A percentile compares a stretch with the other conserved stretches of the same genome.
These are phyloP conservation scores for Zopfochytrium polystomum DNA, from an alignment of 371 early-diverging fungal genomes.

Conservation along the genomic window DNA sequence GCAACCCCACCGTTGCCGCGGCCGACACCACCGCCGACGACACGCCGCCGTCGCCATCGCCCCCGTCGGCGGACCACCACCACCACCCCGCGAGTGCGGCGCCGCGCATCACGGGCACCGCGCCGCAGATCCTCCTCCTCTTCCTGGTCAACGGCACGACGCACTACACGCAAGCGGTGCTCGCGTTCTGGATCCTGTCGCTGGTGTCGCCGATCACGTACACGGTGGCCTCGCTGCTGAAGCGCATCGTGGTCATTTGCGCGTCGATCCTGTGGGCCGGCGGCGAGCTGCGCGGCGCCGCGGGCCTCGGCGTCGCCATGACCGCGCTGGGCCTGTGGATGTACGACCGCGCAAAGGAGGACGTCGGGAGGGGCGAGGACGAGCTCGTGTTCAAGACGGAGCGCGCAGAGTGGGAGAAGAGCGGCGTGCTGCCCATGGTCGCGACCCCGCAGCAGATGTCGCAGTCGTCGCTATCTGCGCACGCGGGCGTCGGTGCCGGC, in stretches of 20 bases:
- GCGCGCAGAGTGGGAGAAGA: too few species aligned
- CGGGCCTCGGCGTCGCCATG: constrained; percentile 66
- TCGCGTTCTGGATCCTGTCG: constrained; percentile 75
- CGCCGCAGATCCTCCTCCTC: constrained; percentile 40
- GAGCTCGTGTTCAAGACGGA: too few species aligned
- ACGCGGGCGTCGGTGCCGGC: too few species aligned
- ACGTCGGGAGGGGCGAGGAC: background rate
- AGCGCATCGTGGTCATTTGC: constrained; percentile 86
- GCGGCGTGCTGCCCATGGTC: too few species aligned
- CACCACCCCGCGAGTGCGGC: background rate
- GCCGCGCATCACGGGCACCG: constrained; percentile 16
- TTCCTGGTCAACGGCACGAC: constrained; percentile 74
- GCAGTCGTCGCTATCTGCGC: background rate
- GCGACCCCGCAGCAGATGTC: background rate
- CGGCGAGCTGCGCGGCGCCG: constrained; percentile 66
- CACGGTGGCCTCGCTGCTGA: constrained; percentile 80
- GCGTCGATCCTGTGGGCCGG: constrained; percentile 82
- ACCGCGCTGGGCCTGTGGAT: constrained; percentile 82
- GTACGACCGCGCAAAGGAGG: constrained; percentile 73
- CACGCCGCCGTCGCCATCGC: background rate
- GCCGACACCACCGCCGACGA: constrained; percentile 1
- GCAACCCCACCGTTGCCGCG: background rate
- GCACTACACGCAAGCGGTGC: constrained; percentile 76
- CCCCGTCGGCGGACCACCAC: background rate
- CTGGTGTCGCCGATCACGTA: constrained; percentile 79